phyloP scores from a whole-genome alignment of 1,284 basidiomycete species.

The Rhodotorula sp. region DNA sequence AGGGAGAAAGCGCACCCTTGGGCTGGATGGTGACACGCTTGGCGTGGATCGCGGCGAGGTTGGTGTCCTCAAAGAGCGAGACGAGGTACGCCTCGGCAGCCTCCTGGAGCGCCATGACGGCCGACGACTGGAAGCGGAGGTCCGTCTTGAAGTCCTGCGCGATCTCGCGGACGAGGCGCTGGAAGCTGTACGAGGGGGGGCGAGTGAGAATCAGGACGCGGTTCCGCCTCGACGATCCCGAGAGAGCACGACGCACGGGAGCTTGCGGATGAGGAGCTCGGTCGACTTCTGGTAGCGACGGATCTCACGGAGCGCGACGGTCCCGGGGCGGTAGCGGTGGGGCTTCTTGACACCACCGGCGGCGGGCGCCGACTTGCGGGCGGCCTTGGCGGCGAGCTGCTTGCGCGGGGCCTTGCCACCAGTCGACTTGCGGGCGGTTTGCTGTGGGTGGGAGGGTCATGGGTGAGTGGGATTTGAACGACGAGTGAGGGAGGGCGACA shows the following conservation, averaged over 20 bases:
- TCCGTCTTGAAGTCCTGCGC: constrained; percentile 49
- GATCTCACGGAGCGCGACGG: constrained; percentile 47
- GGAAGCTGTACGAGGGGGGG: constrained; percentile 31
- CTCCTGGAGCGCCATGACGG: constrained; percentile 85
- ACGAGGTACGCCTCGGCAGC: constrained; percentile 89
- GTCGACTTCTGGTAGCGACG: constrained; percentile 48
- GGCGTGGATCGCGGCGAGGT: constrained; percentile 48
- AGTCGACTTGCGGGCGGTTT: constrained; percentile 82
- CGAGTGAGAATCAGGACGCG: constrained; percentile 15
- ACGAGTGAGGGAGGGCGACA: neutral
- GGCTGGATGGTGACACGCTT: constrained; percentile 54
- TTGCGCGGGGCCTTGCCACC: constrained; percentile 82
- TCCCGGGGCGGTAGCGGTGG: constrained; percentile 47
- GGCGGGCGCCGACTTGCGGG: constrained; percentile 66
- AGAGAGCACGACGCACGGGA: constrained; percentile 37
- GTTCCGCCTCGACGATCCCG: constrained; percentile 18
- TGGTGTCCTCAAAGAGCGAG: constrained; percentile 70
- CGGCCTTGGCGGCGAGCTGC: constrained; percentile 81
- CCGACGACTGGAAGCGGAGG: constrained; percentile 82
- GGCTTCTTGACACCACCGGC: constrained; percentile 92
- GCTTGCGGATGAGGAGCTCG: constrained; percentile 49
- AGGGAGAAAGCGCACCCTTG: constrained; percentile 29
- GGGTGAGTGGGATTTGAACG: neutral
- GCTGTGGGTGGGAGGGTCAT: constrained; percentile 54
- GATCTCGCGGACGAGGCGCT: constrained; percentile 47